These are phyloP conservation scores for Ustilago shanxiensis DNA, from an alignment of 1,284 basidiomycete genomes.

Conservation along the genomic window DNA sequence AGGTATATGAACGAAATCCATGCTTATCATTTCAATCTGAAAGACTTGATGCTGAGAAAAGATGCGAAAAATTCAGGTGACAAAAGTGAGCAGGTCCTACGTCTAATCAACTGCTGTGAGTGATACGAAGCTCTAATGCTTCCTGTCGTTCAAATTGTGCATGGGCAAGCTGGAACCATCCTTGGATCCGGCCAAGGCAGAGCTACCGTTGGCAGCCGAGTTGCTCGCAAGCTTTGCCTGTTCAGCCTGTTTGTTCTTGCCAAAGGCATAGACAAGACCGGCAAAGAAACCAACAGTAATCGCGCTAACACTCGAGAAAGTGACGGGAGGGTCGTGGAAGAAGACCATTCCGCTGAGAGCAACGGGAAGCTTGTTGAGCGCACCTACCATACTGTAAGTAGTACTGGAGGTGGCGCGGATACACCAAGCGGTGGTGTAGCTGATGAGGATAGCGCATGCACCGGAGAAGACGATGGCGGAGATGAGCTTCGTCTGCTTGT, in stretches of 20 bases:
- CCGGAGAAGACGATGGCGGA: slow-evolving; percentile 94
- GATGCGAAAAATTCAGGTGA: not conserved
- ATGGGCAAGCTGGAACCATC: slow-evolving; percentile 33
- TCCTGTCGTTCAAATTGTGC: slow-evolving; percentile 51
- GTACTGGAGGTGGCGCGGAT: slow-evolving; percentile 95
- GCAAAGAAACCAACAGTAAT: slow-evolving; percentile 91
- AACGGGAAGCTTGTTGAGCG: slow-evolving; percentile 97
- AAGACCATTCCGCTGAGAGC: slow-evolving; percentile 74
- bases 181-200: slow-evolving; percentile 22
- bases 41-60: not conserved
- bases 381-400: slow-evolving; percentile 99
- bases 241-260: slow-evolving; percentile 68
- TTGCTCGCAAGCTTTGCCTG: slow-evolving; percentile 47
- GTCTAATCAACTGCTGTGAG: not conserved
- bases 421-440: slow-evolving; percentile 99
- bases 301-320: slow-evolving; percentile 87
- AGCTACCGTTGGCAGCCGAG: slow-evolving; percentile 52
- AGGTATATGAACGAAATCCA: not conserved
- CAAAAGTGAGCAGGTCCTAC: not conserved
- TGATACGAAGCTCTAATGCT: slow-evolving; percentile 20
- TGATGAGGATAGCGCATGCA: slow-evolving; percentile 95
- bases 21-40: not conserved
- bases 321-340: slow-evolving; percentile 80
- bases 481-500: slow-evolving; percentile 83
- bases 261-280: slow-evolving; percentile 71